These are phyloP conservation scores for Drosera spatulata DNA, from an alignment of 179 eudicot genomes.

Conservation along the genomic window DNA sequence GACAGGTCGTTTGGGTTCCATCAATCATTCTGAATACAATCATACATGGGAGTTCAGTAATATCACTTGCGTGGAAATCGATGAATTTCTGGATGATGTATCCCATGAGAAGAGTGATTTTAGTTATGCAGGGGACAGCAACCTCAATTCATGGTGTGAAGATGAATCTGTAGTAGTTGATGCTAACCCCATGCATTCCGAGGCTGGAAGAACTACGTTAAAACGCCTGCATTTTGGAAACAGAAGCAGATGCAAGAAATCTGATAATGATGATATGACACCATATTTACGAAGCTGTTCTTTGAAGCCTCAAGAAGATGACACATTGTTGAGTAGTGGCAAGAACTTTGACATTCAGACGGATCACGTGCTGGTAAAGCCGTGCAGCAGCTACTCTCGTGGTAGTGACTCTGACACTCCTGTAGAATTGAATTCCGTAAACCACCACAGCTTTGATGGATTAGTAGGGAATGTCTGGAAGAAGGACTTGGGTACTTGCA, in stretches of 20 bases:
- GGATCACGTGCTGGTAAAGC: too few relatives aligned
- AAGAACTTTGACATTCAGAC: conserved; percentile 20
- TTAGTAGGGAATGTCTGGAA: conserved; percentile 15
- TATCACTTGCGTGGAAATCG: not conserved
- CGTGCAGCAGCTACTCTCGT: conserved; percentile 14
- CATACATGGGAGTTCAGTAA: not conserved
- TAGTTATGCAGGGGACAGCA: conserved; percentile 14
- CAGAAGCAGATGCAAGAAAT: conserved; percentile 8
- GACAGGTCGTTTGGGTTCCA: conserved; percentile 7
- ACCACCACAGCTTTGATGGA: conserved; percentile 13
- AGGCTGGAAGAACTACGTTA: conserved; percentile 9
- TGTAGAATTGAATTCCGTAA: conserved; percentile 13
- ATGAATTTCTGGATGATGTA: not conserved
- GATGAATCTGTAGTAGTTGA: conserved; percentile 8
- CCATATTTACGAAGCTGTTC: conserved; percentile 29
- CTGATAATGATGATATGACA: conserved; percentile 7
- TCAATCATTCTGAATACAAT: not conserved
- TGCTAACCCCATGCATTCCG: conserved; percentile 11
- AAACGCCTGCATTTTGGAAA: conserved; percentile 11
- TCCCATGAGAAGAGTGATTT: not conserved
- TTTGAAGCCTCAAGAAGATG: conserved; percentile 18
- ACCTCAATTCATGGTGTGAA: not conserved
- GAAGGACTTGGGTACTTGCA: conserved; percentile 12
- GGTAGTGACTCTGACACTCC: conserved; percentile 23
- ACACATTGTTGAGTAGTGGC: conserved; percentile 17